Evolutionary conservation across 2,329 filamentous ascomycete genomes (phyloP), one percentile per base, ranked within the genome.

Genomic region (Catunica adiposa): DNA sequence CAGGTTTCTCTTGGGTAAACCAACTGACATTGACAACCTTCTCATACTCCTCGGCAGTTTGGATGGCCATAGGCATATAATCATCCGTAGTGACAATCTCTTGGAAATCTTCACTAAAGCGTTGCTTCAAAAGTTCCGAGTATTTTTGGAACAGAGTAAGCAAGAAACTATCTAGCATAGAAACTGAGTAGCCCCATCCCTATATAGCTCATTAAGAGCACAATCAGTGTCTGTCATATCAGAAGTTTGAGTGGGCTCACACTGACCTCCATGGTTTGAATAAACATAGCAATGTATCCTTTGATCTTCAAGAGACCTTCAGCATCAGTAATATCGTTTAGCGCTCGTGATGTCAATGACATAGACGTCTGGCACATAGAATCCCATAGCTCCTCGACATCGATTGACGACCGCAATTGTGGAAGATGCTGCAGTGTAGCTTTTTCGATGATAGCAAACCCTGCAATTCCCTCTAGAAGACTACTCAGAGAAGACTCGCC

Each of bases 21-120:
- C 90, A 98, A 70, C 86, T 94, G 59, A 97, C 89, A 59, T 89
- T 92, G 61, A 96, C 80, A 37, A 98, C 90, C 64, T 96, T 95
- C 63, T 94, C 87, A 65, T 94, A 97, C 64, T 97, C 89, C 63
- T 95, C 89, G 15, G 77, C 70, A 20, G 84, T 89, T 63, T 89
- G 87, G 66, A 97, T 94, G 1, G 88, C 86, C 92, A 98, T 97
- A 1, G 92, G 94, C 90, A 98, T 98, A 69, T 98, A 98, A 68
- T 98, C 92, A 66, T 98, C 92, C 0, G 88, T 96, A n/a, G 86
- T 82, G 15, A 83, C 79, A 62, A 83, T 83, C 76, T 97, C 90
- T 66, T 94, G 84, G 66, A 98, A 98, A 67, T 97, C 90, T 61
- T 94, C 86, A 66, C 88, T 94, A 64, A 97, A 98, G 48, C 89